phyloP scores from a whole-genome alignment of 805 yeast genomes.

The Vanderwaltozyma verrucispora region DNA sequence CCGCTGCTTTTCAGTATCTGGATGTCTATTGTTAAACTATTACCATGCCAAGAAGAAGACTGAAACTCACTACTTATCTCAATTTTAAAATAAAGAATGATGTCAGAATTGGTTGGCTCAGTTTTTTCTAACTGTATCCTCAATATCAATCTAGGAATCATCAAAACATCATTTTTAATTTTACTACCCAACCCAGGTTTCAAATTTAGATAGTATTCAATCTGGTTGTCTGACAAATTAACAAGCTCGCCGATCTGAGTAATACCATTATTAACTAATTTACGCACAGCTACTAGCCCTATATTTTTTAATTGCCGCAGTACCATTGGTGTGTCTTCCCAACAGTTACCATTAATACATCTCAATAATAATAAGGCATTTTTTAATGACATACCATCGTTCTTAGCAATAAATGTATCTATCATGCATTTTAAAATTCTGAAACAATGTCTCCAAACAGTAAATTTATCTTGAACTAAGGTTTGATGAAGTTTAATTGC shows the following conservation, averaged over 20 bases:
- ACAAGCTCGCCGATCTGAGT: constrained; percentile 25
- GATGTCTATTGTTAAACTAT: constrained; percentile 26
- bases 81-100: constrained; percentile 13
- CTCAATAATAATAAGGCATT: constrained; percentile 32
- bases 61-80: constrained; percentile 15
- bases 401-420: constrained; percentile 33
- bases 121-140: constrained; percentile 10
- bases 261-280: constrained; percentile 31
- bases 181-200: constrained; percentile 34
- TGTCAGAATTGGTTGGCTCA: constrained; percentile 1
- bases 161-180: constrained; percentile 26
- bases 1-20: constrained; percentile 27
- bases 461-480: constrained; percentile 35
- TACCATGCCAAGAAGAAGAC: constrained; percentile 27
- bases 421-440: constrained; percentile 36
- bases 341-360: constrained; percentile 35
- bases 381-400: constrained; percentile 34
- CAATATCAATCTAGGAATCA: constrained; percentile 31
- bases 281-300: constrained; percentile 33
- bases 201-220: constrained; percentile 35
- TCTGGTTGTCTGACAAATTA: constrained; percentile 22
- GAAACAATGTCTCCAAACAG: constrained; percentile 33
- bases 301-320: constrained; percentile 40
- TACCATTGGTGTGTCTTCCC: constrained; percentile 40
- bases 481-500: constrained; percentile 31